Base-by-base conservation (phyloP, 768 basidiomycete genomes). In the Podaxis sp. region DNA sequence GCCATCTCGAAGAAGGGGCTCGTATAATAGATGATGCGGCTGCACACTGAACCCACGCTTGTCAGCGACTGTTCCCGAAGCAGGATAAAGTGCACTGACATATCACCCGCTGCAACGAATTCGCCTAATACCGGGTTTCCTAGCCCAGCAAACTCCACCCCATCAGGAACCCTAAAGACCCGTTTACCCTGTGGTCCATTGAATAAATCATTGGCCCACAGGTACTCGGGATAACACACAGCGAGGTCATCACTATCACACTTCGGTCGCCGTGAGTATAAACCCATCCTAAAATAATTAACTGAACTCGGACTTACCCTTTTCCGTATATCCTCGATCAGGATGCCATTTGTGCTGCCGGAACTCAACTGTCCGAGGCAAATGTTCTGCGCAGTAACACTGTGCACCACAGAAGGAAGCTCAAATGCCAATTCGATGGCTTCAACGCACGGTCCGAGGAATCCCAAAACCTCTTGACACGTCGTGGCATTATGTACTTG, bases 401-500 rank as follows among this genome's bases (percentile, higher is more conserved):
- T 67, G 24, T 64, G 59, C 30, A 60, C 64, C 2, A 44, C 33
- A 30, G 58, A 37, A 15, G 66, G 61, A 11, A 20, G 54, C n/a
- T 68, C 58, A 26, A 65, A 64, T 2, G 69, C 68, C 37, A 65
- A 50, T 36, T 52, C 66, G 54, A 69, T 70, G 24, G 53, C 69
- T 60, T 63, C 69, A 58, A 76, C 59, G 58, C 76, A 76, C 4
- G 17, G 38, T 0, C 75, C 73, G 5, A 74, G 70, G 1, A 59
- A 30, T 10, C 57, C 58, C 60, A 66, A 71, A 15, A 70, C 22
- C 24, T 71, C 69, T 0, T 58, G 30, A 53, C 75, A 77, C 3
- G 70, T 70, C 1, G 72, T 72, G 4, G 68, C 54, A 54, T 75
- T 76, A 65, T 73, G 74, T n/a, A 75, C 58, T 58, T 73, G 59